phyloP scores from a whole-genome alignment of 192 early-diverging fungal genomes.

The Chytriomyces confervae region DNA sequence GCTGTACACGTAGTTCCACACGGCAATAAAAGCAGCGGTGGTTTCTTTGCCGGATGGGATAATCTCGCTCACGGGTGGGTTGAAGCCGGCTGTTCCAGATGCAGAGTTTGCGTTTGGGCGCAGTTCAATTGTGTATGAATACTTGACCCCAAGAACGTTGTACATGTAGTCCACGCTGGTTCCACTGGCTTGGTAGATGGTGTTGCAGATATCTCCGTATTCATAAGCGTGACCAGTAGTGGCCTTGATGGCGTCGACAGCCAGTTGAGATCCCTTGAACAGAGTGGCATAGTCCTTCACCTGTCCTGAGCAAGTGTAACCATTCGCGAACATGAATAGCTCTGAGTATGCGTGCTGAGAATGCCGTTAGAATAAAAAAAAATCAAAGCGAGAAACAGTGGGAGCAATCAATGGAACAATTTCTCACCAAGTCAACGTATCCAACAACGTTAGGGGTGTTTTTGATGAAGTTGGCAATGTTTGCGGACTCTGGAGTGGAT shows the following conservation, averaged over 20 bases:
- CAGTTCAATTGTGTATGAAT: conserved; percentile 39
- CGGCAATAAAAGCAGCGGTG: conserved; percentile 26
- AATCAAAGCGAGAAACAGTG: not conserved
- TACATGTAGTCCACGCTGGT: conserved; percentile 41
- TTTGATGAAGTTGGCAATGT: conserved; percentile 52
- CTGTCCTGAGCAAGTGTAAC: conserved; percentile 24
- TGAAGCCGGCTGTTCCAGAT: conserved; percentile 29
- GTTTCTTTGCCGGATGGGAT: conserved; percentile 36
- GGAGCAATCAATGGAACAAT: not conserved
- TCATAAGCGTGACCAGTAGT: conserved; percentile 23
- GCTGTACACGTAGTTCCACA: conserved; percentile 30
- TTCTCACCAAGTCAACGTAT: conserved; percentile 45
- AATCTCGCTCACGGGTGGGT: conserved; percentile 36
- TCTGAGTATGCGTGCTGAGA: conserved; percentile 62
- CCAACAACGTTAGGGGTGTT: conserved; percentile 44
- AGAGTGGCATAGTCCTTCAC: conserved; percentile 35
- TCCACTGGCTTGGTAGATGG: conserved; percentile 46
- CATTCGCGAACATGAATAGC: conserved; percentile 59
- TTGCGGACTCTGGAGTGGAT: conserved; percentile 53
- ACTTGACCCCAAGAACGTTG: conserved; percentile 36
- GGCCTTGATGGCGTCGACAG: conserved; percentile 35
- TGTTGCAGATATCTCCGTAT: conserved; percentile 35
- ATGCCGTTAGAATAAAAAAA: not conserved
- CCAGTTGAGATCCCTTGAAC: conserved; percentile 15
- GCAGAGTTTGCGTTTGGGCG: conserved; percentile 15